These are phyloP conservation scores for Epichloe elymi DNA, from an alignment of 2,329 filamentous ascomycete species.

Conservation along the genomic window DNA sequence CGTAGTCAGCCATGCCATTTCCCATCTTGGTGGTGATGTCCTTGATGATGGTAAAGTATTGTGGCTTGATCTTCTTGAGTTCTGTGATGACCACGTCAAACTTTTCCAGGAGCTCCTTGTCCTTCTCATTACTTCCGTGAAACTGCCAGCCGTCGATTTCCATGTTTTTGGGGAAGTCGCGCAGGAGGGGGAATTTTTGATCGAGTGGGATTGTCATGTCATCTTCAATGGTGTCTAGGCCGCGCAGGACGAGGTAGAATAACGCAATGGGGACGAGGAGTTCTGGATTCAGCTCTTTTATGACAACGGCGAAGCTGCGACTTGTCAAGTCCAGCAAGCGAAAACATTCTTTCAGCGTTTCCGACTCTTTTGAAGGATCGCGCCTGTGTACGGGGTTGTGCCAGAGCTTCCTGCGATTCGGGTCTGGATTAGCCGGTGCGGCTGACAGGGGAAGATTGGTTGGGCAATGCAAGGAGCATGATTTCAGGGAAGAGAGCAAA, in stretches of 20 bases:
- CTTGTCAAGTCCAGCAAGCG: slow-evolving; percentile 76
- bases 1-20: slow-evolving; percentile 97
- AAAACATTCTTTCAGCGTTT: slow-evolving; percentile 71
- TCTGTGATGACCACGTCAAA: slow-evolving; percentile 80
- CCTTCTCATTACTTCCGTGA: slow-evolving; percentile 82
- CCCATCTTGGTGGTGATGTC: slow-evolving; percentile 94
- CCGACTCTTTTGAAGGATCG: slow-evolving; percentile 60
- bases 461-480: background rate
- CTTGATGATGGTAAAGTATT: slow-evolving; percentile 75
- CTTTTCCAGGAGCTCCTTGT: slow-evolving; percentile 79
- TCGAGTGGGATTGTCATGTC: slow-evolving; percentile 82
- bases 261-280: slow-evolving; percentile 77
- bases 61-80: slow-evolving; percentile 75
- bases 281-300: slow-evolving; percentile 90
- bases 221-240: slow-evolving; percentile 96
- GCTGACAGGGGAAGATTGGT: background rate
- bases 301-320: slow-evolving; percentile 85
- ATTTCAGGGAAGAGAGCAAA: slow-evolving; percentile 9
- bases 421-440: background rate
- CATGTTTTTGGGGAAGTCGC: slow-evolving; percentile 67
- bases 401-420: slow-evolving; percentile 69
- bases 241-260: slow-evolving; percentile 88
- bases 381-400: slow-evolving; percentile 86
- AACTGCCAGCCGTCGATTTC: slow-evolving; percentile 86
- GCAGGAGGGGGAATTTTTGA: slow-evolving; percentile 67